A percentile compares a stretch with the other conserved stretches of the same genome.
phyloP scores from a whole-genome alignment of 2,329 filamentous ascomycete species.

The Colletotrichum godetiae region DNA sequence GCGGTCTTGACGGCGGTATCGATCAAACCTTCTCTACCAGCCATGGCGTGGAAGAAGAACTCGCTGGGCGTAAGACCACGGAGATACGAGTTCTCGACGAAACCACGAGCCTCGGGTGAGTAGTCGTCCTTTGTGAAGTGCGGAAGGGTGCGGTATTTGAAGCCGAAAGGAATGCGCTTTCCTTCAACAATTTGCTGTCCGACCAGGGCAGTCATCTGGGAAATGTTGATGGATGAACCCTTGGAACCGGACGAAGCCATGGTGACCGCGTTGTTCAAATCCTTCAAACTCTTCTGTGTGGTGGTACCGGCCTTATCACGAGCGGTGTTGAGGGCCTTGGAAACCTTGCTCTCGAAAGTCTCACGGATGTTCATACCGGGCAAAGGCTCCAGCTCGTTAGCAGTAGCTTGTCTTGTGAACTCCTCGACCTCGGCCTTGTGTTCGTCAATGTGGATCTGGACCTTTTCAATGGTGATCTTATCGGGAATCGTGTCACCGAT shows the following conservation, averaged over 20 bases:
- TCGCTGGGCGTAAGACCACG: constrained; percentile 94
- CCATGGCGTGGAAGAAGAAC: constrained; percentile 99
- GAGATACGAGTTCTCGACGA: constrained; percentile 98
- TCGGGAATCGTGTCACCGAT: constrained; percentile 99
- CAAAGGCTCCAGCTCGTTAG: constrained; percentile 88
- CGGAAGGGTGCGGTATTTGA: constrained; percentile 96
- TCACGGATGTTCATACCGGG: constrained; percentile 99
- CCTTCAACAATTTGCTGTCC: constrained; percentile 98
- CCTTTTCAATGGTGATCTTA: constrained; percentile 82
- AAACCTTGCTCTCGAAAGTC: constrained; percentile 97
- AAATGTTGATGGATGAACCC: constrained; percentile 99
- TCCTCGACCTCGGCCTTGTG: constrained; percentile 85
- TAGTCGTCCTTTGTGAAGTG: constrained; percentile 99
- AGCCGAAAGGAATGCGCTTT: constrained; percentile 98
- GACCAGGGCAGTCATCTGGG: constrained; percentile 98
- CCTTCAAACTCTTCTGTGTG: constrained; percentile 92
- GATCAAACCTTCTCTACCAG: constrained; percentile 99
- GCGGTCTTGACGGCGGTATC: constrained; percentile 99
- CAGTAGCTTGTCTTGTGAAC: constrained; percentile 82
- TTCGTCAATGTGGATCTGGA: constrained; percentile 82
- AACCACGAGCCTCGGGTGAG: constrained; percentile 94
- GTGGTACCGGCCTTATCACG: constrained; percentile 96
- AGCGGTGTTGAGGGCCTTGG: constrained; percentile 91
- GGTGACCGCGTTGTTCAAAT: constrained; percentile 94
- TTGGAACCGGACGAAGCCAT: constrained; percentile 98